These are phyloP conservation scores for Ochromonadaceae sp. DNA, from an alignment of 352 stramenopile genomes.

Conservation along the genomic window DNA sequence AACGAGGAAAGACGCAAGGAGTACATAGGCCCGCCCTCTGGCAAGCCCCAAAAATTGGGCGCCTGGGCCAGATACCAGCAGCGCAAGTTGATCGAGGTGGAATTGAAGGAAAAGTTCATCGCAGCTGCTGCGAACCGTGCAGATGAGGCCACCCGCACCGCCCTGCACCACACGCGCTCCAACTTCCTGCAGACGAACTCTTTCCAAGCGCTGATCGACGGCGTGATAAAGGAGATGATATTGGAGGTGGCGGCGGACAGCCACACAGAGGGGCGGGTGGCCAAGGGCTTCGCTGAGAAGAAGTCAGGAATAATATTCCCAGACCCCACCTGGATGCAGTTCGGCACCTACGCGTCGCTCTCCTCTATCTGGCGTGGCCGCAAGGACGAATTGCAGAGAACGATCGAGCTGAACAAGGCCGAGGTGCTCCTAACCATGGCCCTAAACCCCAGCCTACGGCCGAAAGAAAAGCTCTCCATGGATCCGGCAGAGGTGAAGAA, in stretches of 20 bases:
- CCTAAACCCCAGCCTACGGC: background rate
- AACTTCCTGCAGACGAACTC: background rate
- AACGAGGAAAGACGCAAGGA: background rate
- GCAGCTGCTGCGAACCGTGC: background rate
- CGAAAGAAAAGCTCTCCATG: background rate
- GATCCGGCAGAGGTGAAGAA: background rate
- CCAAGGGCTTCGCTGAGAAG: background rate
- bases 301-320: constrained; percentile 8
- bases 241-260: background rate
- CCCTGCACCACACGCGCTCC: background rate
- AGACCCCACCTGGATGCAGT: background rate
- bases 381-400: background rate
- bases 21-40: background rate
- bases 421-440: background rate
- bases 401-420: background rate
- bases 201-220: background rate
- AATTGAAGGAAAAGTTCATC: background rate
- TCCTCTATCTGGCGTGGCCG: background rate
- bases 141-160: background rate
- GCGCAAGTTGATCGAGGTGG: background rate
- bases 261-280: background rate
- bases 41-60: background rate
- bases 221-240: background rate
- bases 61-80: background rate
- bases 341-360: background rate